Percentiles rank a stretch among this genome's conserved stretches.
These are phyloP conservation scores for Rhizopogon sp. DNA, from an alignment of 768 basidiomycete species.

Conservation along the genomic window DNA sequence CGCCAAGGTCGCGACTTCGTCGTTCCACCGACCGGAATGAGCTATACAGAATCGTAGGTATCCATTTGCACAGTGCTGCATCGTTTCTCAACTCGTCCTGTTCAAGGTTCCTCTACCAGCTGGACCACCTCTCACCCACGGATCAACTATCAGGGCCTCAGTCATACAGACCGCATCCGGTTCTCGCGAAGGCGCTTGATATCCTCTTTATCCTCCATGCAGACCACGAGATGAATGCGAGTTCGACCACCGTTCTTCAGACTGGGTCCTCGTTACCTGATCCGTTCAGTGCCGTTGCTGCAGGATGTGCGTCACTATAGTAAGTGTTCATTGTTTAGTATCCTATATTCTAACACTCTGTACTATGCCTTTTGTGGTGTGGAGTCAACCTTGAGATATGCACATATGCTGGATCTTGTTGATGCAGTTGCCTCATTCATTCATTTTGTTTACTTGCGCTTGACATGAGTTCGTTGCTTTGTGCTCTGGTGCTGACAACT, in stretches of 20 bases:
- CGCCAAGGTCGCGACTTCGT: constrained; percentile 90
- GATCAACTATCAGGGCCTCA: constrained; percentile 30
- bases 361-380: neutral
- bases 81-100: neutral
- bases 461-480: neutral
- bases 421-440: neutral
- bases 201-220: constrained; percentile 85
- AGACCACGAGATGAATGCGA: constrained; percentile 89
- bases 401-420: neutral
- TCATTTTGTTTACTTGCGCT: too few species aligned
- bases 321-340: constrained; percentile 31
- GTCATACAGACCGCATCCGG: constrained; percentile 70
- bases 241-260: constrained; percentile 81
- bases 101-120: constrained; percentile 79
- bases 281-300: constrained; percentile 84
- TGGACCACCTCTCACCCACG: constrained; percentile 62
- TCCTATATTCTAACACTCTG: neutral
- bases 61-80: neutral
- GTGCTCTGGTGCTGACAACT: neutral
- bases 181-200: constrained; percentile 84
- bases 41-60: constrained; percentile 74
- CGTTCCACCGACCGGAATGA: constrained; percentile 73
- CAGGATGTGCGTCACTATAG: constrained; percentile 88
- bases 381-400: neutral
- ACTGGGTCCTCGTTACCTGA: constrained; percentile 88